A percentile compares a stretch with the other conserved stretches of the same genome.
Conservation (phyloP, 139 green algal genomes). For the Tetradesmus obliquus region DNA sequence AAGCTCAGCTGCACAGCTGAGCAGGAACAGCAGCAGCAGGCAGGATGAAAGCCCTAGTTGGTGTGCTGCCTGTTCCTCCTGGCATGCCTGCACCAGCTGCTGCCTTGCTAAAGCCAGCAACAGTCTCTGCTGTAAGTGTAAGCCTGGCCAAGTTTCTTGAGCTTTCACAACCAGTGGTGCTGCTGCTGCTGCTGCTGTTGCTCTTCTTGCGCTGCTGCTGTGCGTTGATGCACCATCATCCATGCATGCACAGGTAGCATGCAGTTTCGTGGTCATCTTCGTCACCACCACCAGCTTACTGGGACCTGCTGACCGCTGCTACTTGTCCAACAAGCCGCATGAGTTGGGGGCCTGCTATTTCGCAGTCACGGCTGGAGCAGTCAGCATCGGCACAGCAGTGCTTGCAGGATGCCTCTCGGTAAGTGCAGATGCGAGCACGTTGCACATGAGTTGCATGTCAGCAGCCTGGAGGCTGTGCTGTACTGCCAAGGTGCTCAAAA, state of each 20-base stretch:
- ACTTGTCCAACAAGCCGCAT: background rate
- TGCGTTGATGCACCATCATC: background rate
- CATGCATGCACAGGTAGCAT: background rate
- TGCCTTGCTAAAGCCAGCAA: background rate
- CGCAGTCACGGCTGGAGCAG: background rate
- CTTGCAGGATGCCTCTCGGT: constrained; percentile 29
- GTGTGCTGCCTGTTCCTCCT: background rate
- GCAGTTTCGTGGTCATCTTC: background rate
- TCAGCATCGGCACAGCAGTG: constrained; percentile 14
- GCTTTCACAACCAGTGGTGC: background rate
- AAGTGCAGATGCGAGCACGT: background rate
- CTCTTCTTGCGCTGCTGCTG: background rate
- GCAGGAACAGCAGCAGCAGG: background rate
- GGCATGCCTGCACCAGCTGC: background rate
- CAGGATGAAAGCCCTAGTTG: background rate
- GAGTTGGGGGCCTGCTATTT: background rate
- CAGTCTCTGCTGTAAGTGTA: background rate
- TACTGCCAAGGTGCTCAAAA: background rate
- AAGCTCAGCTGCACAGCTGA: background rate
- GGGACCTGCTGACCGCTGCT: constrained; percentile 8
- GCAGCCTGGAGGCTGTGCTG: background rate
- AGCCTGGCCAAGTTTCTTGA: background rate
- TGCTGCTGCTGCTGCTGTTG: background rate
- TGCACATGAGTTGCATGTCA: background rate
- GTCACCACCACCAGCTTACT: background rate